Conservation (phyloP, 176 grass and related monocot species). For the Paspalum vaginatum region DNA sequence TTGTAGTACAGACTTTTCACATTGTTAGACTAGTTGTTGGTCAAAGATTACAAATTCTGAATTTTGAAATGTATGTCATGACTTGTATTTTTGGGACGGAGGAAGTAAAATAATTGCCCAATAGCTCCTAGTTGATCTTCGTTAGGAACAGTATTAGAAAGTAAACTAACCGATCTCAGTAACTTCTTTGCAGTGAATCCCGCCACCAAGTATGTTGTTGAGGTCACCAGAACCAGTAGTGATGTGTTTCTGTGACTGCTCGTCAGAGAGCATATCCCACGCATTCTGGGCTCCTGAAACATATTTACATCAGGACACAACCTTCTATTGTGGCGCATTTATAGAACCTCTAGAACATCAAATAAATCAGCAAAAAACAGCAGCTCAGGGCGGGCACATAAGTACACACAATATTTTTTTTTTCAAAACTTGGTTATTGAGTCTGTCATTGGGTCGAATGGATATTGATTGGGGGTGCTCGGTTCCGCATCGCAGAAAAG, state of each 20-base stretch:
- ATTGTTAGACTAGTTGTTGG: no score
- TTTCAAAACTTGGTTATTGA: no score
- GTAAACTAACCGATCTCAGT: conserved; percentile 75
- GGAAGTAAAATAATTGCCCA: neutral
- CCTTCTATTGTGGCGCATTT: neutral
- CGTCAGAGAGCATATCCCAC: conserved; percentile 96
- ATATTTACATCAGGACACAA: neutral
- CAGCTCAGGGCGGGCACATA: neutral
- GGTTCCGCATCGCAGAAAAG: no score
- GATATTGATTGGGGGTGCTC: no score
- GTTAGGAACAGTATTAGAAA: neutral
- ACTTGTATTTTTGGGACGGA: no score
- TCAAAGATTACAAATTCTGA: no score
- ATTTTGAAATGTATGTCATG: no score
- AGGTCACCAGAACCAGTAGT: conserved; percentile 77
- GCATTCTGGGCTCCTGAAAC: conserved; percentile 80
- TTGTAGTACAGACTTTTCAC: no score
- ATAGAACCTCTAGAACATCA: neutral
- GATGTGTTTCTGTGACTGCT: conserved; percentile 85
- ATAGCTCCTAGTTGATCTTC: neutral
- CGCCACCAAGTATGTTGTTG: conserved; percentile 88
- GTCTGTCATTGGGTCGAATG: no score
- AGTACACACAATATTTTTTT: no score
- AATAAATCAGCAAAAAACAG: neutral
- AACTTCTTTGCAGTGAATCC: conserved; percentile 95